Conservation (phyloP, 2,329 filamentous ascomycete genomes). For the Colletotrichum sp. region DNA sequence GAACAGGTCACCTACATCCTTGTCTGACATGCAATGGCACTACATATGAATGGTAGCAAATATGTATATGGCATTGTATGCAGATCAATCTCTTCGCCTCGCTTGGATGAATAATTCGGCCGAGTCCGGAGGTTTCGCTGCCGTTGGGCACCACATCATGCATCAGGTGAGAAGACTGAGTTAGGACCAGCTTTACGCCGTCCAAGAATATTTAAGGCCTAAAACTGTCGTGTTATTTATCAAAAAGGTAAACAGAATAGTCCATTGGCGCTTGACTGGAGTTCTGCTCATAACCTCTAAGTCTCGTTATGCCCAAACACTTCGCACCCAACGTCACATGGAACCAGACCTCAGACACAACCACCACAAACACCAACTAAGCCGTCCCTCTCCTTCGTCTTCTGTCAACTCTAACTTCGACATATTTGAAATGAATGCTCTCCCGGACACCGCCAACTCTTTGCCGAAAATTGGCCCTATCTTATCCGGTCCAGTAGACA, state of each 20-base stretch:
- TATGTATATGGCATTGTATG: neutral
- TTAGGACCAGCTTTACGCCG: too few species aligned
- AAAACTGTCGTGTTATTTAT: too few species aligned
- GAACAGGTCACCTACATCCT: too few species aligned
- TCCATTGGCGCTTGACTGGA: too few species aligned
- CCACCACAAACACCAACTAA: rapidly evolving
- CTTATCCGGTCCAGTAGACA: neutral
- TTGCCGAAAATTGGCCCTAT: too few species aligned
- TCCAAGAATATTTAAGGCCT: too few species aligned
- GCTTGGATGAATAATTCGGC: neutral
- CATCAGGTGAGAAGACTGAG: neutral
- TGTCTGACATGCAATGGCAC: neutral
- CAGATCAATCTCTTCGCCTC: rapidly evolving
- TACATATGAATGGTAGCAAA: rapidly evolving
- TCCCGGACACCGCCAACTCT: rapidly evolving
- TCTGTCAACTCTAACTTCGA: too few species aligned
- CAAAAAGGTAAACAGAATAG: too few species aligned
- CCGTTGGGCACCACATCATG: rapidly evolving
- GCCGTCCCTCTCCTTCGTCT: rapidly evolving
- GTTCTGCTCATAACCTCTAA: rapidly evolving
- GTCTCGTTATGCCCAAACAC: neutral
- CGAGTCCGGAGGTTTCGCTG: neutral
- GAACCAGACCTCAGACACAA: rapidly evolving
- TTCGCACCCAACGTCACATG: neutral
- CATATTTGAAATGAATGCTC: neutral